These are phyloP conservation scores for Hondaea fermentalgiana DNA, from an alignment of 108 stramenopile genomes.

Conservation along the genomic window DNA sequence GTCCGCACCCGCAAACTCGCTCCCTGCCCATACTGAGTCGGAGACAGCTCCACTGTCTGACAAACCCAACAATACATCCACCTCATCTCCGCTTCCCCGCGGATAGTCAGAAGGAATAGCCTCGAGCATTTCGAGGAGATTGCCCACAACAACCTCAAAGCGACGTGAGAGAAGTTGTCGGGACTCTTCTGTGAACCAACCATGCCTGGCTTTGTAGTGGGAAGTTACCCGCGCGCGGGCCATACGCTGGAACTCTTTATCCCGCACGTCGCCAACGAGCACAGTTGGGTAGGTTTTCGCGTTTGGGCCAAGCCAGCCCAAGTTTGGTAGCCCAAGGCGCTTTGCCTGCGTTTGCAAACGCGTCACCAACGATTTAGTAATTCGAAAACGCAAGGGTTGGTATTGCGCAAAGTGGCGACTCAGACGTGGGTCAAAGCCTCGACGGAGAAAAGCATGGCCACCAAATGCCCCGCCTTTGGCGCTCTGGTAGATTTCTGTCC, in stretches of 20 bases:
- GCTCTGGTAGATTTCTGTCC: not conserved
- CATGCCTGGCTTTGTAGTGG: not conserved
- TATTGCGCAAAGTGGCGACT: not conserved
- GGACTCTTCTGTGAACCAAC: not conserved
- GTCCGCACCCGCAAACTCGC: too few species aligned
- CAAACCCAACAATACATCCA: too few species aligned
- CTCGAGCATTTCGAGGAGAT: not conserved
- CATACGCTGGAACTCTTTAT: not conserved
- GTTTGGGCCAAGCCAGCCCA: not conserved
- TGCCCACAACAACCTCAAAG: not conserved
- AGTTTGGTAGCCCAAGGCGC: not conserved
- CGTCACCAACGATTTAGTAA: not conserved
- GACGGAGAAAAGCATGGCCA: not conserved
- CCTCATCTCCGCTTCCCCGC: too few species aligned
- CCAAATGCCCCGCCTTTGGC: not conserved
- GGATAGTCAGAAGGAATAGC: not conserved
- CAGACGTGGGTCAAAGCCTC: not conserved
- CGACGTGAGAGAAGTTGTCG: not conserved
- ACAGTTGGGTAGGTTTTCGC: not conserved
- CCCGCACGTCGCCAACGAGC: not conserved
- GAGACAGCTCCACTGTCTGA: too few species aligned
- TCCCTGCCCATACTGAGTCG: too few species aligned
- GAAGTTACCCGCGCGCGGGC: not conserved
- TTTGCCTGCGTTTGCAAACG: not conserved
- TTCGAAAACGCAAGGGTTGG: not conserved